Percentiles rank a stretch among this genome's conserved stretches.
These are phyloP conservation scores for Apiospora koreana DNA, from an alignment of 2,329 filamentous ascomycete species.

Conservation along the genomic window DNA sequence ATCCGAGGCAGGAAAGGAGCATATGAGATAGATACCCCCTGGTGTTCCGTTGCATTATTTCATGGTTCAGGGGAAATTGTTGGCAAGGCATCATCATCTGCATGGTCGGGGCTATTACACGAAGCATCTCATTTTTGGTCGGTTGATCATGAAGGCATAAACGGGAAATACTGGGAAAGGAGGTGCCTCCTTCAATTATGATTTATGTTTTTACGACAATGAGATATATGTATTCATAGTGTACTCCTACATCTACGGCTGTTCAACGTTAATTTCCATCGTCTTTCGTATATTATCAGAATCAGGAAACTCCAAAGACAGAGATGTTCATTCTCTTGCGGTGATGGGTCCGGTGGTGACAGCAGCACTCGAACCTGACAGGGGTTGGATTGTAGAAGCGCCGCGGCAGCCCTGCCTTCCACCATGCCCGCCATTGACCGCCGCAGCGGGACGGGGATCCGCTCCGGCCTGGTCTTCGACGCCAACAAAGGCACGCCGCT, in stretches of 20 bases:
- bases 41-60: conserved; percentile 1
- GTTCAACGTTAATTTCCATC: not conserved
- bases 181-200: conserved; percentile 1
- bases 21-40: not conserved
- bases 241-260: not conserved
- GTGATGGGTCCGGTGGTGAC: not conserved
- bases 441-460: too few relatives aligned
- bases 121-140: not conserved
- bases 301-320: too few relatives aligned
- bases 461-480: too few relatives aligned
- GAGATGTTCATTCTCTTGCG: not conserved
- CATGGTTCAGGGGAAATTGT: not conserved
- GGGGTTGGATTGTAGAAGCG: not conserved
- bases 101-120: not conserved
- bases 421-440: too few relatives aligned
- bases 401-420: too few relatives aligned
- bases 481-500: too few relatives aligned
- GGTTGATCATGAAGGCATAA: not conserved
- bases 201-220: conserved; percentile 3
- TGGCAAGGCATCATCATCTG: not conserved
- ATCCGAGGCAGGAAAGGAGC: not conserved
- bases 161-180: not conserved
- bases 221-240: not conserved
- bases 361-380: not conserved
- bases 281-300: not conserved